phyloP scores from a whole-genome alignment of 495 filamentous ascomycete genomes.

The Neurospora hispaniola region DNA sequence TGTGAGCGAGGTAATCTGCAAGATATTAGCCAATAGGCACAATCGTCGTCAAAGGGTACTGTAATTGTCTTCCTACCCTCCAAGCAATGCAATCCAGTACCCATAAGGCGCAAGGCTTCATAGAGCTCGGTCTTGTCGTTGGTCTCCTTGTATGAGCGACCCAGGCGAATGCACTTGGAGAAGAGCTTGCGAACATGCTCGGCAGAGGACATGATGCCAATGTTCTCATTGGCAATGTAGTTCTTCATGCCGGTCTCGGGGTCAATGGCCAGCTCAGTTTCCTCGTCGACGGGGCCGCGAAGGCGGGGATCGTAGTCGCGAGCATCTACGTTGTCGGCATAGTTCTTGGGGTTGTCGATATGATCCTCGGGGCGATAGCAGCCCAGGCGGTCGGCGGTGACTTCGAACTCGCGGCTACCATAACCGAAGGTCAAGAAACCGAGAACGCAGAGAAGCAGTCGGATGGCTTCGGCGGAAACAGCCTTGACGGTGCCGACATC shows the following conservation, averaged over 20 bases:
- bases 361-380: conserved; percentile 85
- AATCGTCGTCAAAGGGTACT: background rate
- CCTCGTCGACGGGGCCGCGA: conserved; percentile 71
- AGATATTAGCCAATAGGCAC: conserved; percentile 4
- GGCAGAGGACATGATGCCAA: conserved; percentile 66
- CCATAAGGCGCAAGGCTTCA: conserved; percentile 74
- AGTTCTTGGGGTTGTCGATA: conserved; percentile 70
- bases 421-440: conserved; percentile 61
- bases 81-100: conserved; percentile 81
- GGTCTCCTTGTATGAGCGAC: conserved; percentile 52
- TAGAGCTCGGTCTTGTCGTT: conserved; percentile 62
- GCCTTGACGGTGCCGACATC: conserved; percentile 84
- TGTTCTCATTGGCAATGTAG: conserved; percentile 76
- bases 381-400: conserved; percentile 75
- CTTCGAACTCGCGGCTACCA: conserved; percentile 85
- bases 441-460: conserved; percentile 60
- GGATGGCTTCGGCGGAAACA: conserved; percentile 80
- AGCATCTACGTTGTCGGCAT: conserved; percentile 78
- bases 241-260: conserved; percentile 74
- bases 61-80: conserved; percentile 40
- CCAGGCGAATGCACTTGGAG: conserved; percentile 59
- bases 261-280: conserved; percentile 67
- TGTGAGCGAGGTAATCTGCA: conserved; percentile 75
- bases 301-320: conserved; percentile 69
- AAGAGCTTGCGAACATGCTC: conserved; percentile 63